Evolutionary conservation across 2,329 filamentous ascomycete genomes (phyloP).

Genomic region (Alternaria metachromatica): DNA sequence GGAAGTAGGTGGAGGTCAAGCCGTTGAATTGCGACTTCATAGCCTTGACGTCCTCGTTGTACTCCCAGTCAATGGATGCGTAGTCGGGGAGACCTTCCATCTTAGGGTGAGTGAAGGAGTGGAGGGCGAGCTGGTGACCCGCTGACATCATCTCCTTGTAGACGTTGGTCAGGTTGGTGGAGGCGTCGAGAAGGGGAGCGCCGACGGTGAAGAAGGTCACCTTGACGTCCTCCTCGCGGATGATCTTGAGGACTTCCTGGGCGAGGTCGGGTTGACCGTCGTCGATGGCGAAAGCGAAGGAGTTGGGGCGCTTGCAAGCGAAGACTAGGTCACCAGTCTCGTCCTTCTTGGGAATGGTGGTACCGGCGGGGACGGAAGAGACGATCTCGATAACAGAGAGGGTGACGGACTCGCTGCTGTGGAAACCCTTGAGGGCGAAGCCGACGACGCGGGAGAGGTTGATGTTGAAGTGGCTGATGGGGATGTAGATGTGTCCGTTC

Average conservation of each 20-base stretch:
- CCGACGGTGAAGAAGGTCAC: conserved; percentile 77
- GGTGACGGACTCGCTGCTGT: conserved; percentile 57
- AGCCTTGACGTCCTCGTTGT: conserved; percentile 62
- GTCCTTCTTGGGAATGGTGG: conserved; percentile 65
- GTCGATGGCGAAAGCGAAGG: conserved; percentile 75
- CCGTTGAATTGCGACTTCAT: conserved; percentile 50
- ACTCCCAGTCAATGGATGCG: conserved; percentile 67
- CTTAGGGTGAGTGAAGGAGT: conserved; percentile 73
- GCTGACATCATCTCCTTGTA: conserved; percentile 68
- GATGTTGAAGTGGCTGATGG: conserved; percentile 70
- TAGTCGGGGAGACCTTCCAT: conserved; percentile 64
- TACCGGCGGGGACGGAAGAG: conserved; percentile 58
- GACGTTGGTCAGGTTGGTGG: conserved; percentile 67
- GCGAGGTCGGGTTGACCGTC: conserved; percentile 68
- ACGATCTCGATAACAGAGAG: conserved; percentile 69
- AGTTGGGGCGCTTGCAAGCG: conserved; percentile 70
- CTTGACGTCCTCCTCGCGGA: conserved; percentile 66
- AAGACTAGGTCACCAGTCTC: conserved; percentile 67
- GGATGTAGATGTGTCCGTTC: conserved; percentile 68
- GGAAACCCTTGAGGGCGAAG: conserved; percentile 70
- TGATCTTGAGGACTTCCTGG: conserved; percentile 65
- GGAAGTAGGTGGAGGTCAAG: conserved; percentile 62
- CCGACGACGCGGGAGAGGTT: conserved; percentile 63
- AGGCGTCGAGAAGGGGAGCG: conserved; percentile 63
- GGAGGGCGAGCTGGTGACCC: conserved; percentile 73